Conservation (phyloP, 768 basidiomycete species). For the Serendipita indica region DNA sequence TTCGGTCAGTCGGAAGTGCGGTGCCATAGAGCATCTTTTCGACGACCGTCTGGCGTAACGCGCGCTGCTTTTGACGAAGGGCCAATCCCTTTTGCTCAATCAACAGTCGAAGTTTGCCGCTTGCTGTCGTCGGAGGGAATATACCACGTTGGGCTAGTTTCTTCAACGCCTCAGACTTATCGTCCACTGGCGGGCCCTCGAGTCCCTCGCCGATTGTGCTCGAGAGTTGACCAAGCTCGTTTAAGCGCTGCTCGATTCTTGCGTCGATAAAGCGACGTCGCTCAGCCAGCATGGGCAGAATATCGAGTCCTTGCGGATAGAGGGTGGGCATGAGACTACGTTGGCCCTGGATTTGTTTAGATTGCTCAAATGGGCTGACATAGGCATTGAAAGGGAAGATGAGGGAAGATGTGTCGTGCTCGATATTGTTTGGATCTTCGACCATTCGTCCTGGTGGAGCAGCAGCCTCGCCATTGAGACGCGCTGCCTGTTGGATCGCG, state of each 20-base stretch:
- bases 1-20: constrained; percentile 77
- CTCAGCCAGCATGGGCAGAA: constrained; percentile 80
- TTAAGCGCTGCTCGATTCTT: constrained; percentile 73
- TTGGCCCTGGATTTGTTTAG: constrained; percentile 66
- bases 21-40: constrained; percentile 79
- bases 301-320: constrained; percentile 84
- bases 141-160: constrained; percentile 15
- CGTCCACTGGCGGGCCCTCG: constrained; percentile 34
- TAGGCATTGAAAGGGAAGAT: constrained; percentile 91
- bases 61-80: constrained; percentile 82
- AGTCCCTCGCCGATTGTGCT: constrained; percentile 67
- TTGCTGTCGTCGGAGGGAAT: constrained; percentile 43
- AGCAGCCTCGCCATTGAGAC: constrained; percentile 43
- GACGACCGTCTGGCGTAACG: constrained; percentile 69
- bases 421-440: constrained; percentile 33
- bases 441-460: constrained; percentile 37
- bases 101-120: constrained; percentile 74
- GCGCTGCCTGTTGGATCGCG: constrained; percentile 52
- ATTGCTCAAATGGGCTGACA: constrained; percentile 44
- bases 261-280: constrained; percentile 83
- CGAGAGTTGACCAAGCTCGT: constrained; percentile 67
- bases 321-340: constrained; percentile 74
- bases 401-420: constrained; percentile 62
- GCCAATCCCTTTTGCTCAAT: constrained; percentile 88
- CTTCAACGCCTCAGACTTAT: constrained; percentile 23